Percentiles rank a stretch among this genome's conserved stretches.
Conservation (phyloP, 2,329 filamentous ascomycete genomes). For the Sporothrix globosa region DNA sequence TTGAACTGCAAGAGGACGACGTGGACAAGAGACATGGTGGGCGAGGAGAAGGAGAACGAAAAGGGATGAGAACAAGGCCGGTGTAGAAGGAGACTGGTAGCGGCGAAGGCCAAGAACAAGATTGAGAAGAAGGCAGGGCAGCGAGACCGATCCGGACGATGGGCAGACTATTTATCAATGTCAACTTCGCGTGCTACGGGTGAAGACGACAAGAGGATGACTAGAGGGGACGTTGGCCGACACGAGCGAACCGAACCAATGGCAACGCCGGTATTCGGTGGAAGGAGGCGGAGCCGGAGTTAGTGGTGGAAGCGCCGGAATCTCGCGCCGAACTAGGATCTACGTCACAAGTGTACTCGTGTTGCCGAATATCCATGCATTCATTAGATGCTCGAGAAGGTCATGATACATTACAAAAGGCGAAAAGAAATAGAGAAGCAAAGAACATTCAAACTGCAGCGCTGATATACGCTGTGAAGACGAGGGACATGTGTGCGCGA, state of each 20-base stretch:
- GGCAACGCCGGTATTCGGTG: too few species aligned
- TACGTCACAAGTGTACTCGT: too few species aligned
- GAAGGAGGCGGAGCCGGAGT: too few species aligned
- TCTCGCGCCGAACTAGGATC: too few species aligned
- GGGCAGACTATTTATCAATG: background rate
- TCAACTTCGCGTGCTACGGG: background rate
- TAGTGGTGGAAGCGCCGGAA: too few species aligned
- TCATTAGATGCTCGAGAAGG: background rate
- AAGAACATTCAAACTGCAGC: constrained; percentile 8
- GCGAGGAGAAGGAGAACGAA: background rate
- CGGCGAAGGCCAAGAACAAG: background rate
- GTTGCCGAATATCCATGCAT: too few species aligned
- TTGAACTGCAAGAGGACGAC: constrained; percentile 32
- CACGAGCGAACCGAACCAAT: background rate
- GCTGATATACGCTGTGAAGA: constrained; percentile 1
- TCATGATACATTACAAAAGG: background rate
- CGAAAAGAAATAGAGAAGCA: background rate
- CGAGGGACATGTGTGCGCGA: background rate
- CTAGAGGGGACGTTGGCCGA: background rate
- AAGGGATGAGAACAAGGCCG: background rate
- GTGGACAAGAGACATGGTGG: constrained; percentile 29
- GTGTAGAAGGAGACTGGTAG: background rate
- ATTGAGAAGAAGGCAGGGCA: background rate
- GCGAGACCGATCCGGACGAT: background rate
- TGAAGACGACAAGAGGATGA: background rate